Percentiles rank a stretch among this genome's conserved stretches.
These are phyloP conservation scores for Lobosporangium transversale DNA, from an alignment of 192 early-diverging fungal genomes.

Conservation along the genomic window DNA sequence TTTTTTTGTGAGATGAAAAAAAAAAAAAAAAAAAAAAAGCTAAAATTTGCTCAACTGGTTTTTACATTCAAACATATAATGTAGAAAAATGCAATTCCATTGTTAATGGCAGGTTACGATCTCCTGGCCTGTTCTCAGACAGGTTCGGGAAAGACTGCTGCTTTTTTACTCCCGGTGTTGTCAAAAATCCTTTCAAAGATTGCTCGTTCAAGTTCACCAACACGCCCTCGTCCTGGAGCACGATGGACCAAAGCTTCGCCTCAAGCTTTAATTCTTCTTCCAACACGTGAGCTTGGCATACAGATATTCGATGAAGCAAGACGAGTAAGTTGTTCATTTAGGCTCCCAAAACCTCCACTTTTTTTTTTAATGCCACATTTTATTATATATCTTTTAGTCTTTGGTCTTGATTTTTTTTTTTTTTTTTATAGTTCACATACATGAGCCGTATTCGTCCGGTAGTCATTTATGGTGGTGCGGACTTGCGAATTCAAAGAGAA, in stretches of 20 bases:
- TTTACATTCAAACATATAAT: no score
- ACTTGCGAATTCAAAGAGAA: slow-evolving; percentile 79
- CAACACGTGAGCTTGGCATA: slow-evolving; percentile 84
- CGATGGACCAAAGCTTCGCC: slow-evolving; percentile 66
- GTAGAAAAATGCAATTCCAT: slow-evolving; percentile 69
- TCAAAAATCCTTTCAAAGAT: slow-evolving; percentile 67
- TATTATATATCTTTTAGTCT: not conserved
- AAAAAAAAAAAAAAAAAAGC: no score
- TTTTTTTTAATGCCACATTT: not conserved
- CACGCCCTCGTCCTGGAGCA: slow-evolving; percentile 37
- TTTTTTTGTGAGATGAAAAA: no score
- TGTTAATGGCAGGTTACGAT: slow-evolving; percentile 72
- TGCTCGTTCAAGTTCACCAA: slow-evolving; percentile 34
- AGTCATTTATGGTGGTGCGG: slow-evolving; percentile 93
- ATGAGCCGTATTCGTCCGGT: slow-evolving; percentile 32
- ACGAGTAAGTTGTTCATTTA: slow-evolving; percentile 52
- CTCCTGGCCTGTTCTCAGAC: slow-evolving; percentile 91
- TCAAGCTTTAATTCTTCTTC: slow-evolving; percentile 78
- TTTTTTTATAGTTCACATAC: slow-evolving; percentile 43
- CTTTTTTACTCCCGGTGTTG: slow-evolving; percentile 83
- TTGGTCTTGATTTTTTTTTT: slow-evolving; percentile 58
- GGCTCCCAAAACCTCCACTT: no score
- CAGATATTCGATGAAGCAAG: slow-evolving; percentile 86
- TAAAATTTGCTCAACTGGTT: no score
- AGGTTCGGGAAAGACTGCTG: slow-evolving; percentile 81